Evolutionary conservation across 2,329 filamentous ascomycete species (phyloP).

Genomic region (Stylonectria norvegica): DNA sequence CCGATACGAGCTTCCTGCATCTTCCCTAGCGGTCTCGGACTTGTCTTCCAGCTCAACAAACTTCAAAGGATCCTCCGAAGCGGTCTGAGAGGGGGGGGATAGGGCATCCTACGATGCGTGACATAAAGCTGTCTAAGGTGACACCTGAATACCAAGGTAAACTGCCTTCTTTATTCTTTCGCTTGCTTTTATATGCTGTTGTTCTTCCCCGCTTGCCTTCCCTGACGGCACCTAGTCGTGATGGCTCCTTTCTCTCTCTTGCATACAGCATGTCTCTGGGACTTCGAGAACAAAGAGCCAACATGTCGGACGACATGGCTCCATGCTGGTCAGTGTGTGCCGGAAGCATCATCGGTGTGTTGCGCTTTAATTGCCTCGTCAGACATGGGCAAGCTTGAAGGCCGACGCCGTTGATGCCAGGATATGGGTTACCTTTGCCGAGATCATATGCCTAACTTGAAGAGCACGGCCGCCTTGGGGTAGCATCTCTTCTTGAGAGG

Average conservation of each 20-base stretch:
- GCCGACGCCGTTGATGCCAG: too few species aligned
- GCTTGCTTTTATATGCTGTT: too few species aligned
- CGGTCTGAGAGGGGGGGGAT: too few species aligned
- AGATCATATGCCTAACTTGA: too few species aligned
- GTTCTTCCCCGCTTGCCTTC: not conserved
- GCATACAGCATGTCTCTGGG: not conserved
- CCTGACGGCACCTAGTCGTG: not conserved
- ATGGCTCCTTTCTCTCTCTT: too few species aligned
- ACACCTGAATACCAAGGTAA: too few species aligned
- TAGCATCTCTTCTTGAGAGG: too few species aligned
- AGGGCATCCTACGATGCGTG: too few species aligned
- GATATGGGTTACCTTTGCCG: too few species aligned
- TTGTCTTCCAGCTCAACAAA: slow-evolving; percentile 2
- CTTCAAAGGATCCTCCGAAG: not conserved
- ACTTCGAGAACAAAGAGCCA: slow-evolving; percentile 1
- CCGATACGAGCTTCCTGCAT: slow-evolving; percentile 3
- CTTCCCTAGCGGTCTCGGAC: not conserved
- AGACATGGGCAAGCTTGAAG: not conserved
- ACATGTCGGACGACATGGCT: not conserved
- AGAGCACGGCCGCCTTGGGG: too few species aligned
- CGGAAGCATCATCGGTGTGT: not conserved
- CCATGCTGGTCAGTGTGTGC: slow-evolving; percentile 4
- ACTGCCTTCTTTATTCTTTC: too few species aligned
- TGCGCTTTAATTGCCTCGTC: not conserved
- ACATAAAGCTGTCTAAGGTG: too few species aligned